A percentile compares a stretch with the other conserved stretches of the same genome.
Evolutionary conservation across 768 basidiomycete species (phyloP).

Genomic region (Pleurotus tuoliensis): DNA sequence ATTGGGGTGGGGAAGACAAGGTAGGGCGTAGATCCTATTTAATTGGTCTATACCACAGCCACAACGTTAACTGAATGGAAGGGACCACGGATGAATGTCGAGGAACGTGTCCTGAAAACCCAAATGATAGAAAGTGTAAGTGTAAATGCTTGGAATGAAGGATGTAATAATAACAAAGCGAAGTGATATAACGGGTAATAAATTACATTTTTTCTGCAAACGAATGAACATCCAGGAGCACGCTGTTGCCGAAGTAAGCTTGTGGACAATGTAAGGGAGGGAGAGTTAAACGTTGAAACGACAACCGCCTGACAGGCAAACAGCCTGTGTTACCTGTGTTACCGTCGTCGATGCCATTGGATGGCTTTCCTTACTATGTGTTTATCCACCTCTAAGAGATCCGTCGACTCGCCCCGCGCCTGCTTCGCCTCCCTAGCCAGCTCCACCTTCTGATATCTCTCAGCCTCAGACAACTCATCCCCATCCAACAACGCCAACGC

Average conservation of each 20-base stretch:
- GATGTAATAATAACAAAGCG: background rate
- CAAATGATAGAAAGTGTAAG: no score
- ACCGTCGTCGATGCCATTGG: slow-evolving; percentile 3
- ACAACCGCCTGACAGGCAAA: background rate
- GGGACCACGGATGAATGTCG: no score
- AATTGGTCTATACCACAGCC: no score
- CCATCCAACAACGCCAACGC: slow-evolving; percentile 82
- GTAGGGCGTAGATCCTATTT: no score
- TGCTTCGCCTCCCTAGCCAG: slow-evolving; percentile 9
- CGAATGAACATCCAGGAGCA: background rate
- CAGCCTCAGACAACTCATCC: slow-evolving; percentile 62
- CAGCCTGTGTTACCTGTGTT: background rate
- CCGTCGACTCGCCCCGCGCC: slow-evolving; percentile 15
- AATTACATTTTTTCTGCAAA: background rate
- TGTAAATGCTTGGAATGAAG: background rate
- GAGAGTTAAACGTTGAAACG: no score
- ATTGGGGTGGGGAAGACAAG: no score
- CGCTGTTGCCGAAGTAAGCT: no score
- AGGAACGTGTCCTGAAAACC: no score
- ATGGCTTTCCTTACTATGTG: background rate
- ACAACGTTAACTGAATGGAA: no score
- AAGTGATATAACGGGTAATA: background rate
- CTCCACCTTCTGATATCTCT: slow-evolving; percentile 31
- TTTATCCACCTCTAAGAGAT: background rate
- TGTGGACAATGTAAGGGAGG: no score